phyloP scores from a whole-genome alignment of 345 rosid species.

The Nephelium lappaceum region DNA sequence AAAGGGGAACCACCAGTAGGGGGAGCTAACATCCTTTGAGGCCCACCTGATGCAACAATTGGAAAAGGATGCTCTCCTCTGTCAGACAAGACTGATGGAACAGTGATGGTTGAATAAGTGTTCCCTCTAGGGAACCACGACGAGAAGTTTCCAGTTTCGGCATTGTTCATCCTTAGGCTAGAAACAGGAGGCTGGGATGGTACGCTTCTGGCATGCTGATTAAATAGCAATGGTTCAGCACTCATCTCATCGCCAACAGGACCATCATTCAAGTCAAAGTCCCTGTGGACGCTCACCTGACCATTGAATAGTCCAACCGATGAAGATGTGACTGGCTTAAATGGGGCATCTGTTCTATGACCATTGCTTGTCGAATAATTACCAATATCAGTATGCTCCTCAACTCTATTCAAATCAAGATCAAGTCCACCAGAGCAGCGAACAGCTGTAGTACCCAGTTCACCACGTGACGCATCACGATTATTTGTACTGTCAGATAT shows the following conservation, averaged over 20 bases:
- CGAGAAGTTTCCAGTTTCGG: conserved; percentile 58
- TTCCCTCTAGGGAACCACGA: conserved; percentile 70
- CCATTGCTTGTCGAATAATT: conserved; percentile 39
- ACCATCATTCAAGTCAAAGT: conserved; percentile 90
- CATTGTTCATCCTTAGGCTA: conserved; percentile 49
- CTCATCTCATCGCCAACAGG: conserved; percentile 59
- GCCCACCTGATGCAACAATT: conserved; percentile 54
- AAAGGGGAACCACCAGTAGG: conserved; percentile 55
- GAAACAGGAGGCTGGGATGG: conserved; percentile 56
- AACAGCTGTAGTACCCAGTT: conserved; percentile 32
- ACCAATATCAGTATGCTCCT: conserved; percentile 57
- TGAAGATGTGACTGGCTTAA: conserved; percentile 40
- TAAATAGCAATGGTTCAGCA: conserved; percentile 51
- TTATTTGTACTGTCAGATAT: conserved; percentile 29
- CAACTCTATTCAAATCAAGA: conserved; percentile 80
- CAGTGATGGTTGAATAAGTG: conserved; percentile 54
- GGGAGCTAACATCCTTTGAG: conserved; percentile 68
- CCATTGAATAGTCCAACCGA: conserved; percentile 37
- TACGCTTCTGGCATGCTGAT: conserved; percentile 45
- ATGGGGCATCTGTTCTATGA: conserved; percentile 40
- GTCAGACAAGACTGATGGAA: conserved; percentile 63
- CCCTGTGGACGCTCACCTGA: conserved; percentile 49
- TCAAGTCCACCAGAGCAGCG: conserved; percentile 70
- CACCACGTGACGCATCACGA: conserved; percentile 33
- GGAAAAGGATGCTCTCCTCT: conserved; percentile 72